Conservation (phyloP, 2,329 filamentous ascomycete species). For the Fusarium poae region DNA sequence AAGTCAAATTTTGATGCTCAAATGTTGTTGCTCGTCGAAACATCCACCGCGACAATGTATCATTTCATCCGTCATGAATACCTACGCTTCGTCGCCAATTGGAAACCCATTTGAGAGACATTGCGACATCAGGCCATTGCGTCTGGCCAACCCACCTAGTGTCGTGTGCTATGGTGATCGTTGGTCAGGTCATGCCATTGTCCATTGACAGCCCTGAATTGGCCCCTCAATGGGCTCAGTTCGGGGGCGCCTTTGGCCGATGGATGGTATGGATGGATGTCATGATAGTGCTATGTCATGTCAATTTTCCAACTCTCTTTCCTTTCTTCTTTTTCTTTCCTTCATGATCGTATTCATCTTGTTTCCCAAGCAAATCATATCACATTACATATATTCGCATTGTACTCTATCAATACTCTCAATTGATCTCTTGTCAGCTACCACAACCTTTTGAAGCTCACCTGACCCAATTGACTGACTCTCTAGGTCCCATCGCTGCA, state of each 20-base stretch:
- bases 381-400: not conserved
- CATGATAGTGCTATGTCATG: constrained; percentile 28
- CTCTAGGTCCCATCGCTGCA: constrained; percentile 19
- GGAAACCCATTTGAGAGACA: constrained; percentile 15
- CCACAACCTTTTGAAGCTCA: not conserved
- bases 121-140: constrained; percentile 43
- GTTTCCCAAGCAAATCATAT: not conserved
- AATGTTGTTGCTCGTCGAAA: constrained; percentile 5
- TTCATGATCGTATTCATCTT: not conserved
- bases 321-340: not conserved
- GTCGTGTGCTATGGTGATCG: constrained; percentile 47
- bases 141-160: constrained; percentile 28
- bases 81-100: constrained; percentile 15
- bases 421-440: not conserved
- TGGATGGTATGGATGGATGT: constrained; percentile 31
- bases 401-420: not conserved
- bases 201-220: constrained; percentile 31
- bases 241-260: constrained; percentile 30
- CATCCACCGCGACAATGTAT: constrained; percentile 2
- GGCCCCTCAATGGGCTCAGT: constrained; percentile 41
- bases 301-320: constrained; percentile 10
- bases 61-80: constrained; percentile 13
- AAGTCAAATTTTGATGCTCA: constrained; percentile 34
- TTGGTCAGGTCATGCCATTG: constrained; percentile 42
- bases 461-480: constrained; percentile 17